A percentile compares a stretch with the other conserved stretches of the same genome.
Evolutionary conservation across 2,329 filamentous ascomycete species (phyloP).

Genomic region (Aspergillus piperis): DNA sequence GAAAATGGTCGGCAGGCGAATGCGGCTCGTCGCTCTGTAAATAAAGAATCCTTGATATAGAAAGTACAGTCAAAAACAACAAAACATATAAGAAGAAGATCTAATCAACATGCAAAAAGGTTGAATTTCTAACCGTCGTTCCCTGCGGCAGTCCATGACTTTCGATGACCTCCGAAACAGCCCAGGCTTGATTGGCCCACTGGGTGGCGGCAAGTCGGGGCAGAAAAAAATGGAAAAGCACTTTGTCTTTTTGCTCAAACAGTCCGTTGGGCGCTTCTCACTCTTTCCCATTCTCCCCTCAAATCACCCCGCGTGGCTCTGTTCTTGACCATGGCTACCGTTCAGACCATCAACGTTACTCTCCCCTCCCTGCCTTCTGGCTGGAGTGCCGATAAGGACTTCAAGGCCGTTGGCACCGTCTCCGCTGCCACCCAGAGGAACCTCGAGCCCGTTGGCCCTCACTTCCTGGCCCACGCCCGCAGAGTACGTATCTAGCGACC

Average conservation of each 20-base stretch:
- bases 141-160: background rate
- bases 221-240: conserved; percentile 43
- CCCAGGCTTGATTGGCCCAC: conserved; percentile 29
- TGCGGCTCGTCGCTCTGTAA: background rate
- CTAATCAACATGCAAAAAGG: background rate
- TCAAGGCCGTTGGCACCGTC: conserved; percentile 78
- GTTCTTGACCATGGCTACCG: conserved; percentile 61
- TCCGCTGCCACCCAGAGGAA: conserved; percentile 78
- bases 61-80: background rate
- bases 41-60: background rate
- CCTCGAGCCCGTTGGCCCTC: conserved; percentile 93
- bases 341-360: conserved; percentile 44
- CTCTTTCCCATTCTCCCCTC: conserved; percentile 15
- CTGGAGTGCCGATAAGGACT: conserved; percentile 85
- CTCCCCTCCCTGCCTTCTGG: conserved; percentile 75
- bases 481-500: conserved; percentile 59
- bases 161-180: conserved; percentile 28
- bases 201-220: conserved; percentile 27
- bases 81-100: background rate
- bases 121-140: background rate
- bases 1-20: background rate
- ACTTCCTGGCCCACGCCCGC: conserved; percentile 96
- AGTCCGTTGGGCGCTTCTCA: conserved; percentile 5
- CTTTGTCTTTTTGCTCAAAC: too few relatives aligned
- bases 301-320: conserved; percentile 13